A percentile compares a stretch with the other conserved stretches of the same genome.
Evolutionary conservation across 73 alveolate genomes (phyloP).

Genomic region (Paramecium sonneborni): DNA sequence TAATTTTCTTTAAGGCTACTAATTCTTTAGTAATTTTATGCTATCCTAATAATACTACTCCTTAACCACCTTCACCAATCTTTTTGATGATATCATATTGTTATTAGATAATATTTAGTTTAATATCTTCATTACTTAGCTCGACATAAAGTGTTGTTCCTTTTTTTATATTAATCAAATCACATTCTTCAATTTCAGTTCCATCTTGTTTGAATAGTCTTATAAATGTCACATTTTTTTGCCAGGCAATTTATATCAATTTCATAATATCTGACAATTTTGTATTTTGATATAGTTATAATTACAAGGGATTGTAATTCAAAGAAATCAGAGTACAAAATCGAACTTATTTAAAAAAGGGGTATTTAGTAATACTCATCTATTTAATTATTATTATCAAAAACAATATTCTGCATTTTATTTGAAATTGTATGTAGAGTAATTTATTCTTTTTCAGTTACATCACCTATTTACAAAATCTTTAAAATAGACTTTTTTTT

Average conservation of each 20-base stretch:
- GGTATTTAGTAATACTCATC: not conserved
- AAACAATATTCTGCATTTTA: not conserved
- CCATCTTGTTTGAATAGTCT: not conserved
- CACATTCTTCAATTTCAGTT: not conserved
- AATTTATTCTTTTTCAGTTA: not conserved
- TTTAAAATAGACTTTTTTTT: not conserved
- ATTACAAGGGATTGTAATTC: not conserved
- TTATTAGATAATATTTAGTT: not conserved
- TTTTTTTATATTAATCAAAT: not conserved
- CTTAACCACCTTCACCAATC: constrained; percentile 67
- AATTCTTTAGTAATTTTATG: constrained; percentile 78
- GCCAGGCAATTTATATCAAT: not conserved
- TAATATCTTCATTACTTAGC: not conserved
- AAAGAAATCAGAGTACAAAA: not conserved
- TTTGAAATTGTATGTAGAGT: too few species aligned
- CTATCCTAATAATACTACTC: constrained; percentile 58
- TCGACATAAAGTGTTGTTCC: not conserved
- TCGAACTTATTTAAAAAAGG: not conserved
- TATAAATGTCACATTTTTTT: not conserved
- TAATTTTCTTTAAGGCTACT: constrained; percentile 72
- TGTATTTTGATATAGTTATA: not conserved
- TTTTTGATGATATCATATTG: constrained; percentile 37
- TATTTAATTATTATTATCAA: not conserved
- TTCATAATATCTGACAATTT: not conserved
- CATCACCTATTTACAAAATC: not conserved